Conservation (phyloP, 2,329 filamentous ascomycete species). For the Phaeosphaeriaceae sp. region DNA sequence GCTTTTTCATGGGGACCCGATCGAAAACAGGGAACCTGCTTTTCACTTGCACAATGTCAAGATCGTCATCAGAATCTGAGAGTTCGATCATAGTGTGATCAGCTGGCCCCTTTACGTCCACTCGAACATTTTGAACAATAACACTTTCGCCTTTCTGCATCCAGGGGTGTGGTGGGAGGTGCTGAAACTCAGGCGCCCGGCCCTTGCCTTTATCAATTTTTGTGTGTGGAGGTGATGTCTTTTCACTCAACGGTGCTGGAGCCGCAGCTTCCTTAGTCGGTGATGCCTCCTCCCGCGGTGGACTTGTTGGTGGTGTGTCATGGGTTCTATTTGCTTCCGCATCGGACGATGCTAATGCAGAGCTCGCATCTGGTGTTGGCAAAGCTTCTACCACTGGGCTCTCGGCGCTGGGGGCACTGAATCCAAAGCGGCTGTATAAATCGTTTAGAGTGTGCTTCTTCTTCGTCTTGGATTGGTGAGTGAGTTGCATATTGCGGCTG, state of each 20-base stretch:
- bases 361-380: constrained; percentile 49
- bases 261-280: constrained; percentile 5
- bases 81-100: constrained; percentile 36
- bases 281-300: constrained; percentile 35
- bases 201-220: constrained; percentile 66
- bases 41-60: constrained; percentile 64
- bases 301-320: constrained; percentile 55
- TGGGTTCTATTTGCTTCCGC: constrained; percentile 48
- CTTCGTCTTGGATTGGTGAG: constrained; percentile 83
- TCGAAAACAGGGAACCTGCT: constrained; percentile 66
- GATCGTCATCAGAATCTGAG: constrained; percentile 65
- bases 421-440: constrained; percentile 85
- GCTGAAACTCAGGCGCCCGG: constrained; percentile 56
- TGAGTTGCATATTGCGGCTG: constrained; percentile 85
- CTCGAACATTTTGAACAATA: constrained; percentile 18
- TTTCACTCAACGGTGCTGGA: constrained; percentile 1
- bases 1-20: constrained; percentile 67
- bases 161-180: constrained; percentile 38
- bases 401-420: constrained; percentile 52
- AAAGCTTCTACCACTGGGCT: constrained; percentile 10
- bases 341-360: constrained; percentile 68
- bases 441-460: constrained; percentile 88
- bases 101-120: constrained; percentile 9
- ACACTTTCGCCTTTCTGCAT: constrained; percentile 18
- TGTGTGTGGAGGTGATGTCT: constrained; percentile 14